phyloP scores from a whole-genome alignment of 2,329 filamentous ascomycete species.

The Saccharata proteae region DNA sequence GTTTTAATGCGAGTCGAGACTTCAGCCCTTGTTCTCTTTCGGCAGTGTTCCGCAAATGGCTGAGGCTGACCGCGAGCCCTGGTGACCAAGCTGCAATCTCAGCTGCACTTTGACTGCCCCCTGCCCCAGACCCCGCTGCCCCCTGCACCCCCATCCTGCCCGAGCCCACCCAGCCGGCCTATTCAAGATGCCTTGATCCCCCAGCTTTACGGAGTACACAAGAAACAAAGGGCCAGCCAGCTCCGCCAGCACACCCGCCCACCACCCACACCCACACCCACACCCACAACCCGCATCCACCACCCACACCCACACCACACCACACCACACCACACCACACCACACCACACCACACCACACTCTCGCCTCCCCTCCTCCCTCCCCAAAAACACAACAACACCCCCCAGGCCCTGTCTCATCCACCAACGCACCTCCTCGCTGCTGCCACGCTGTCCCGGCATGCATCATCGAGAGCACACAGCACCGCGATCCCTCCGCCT shows the following conservation, averaged over 20 bases:
- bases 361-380: constrained; percentile 4
- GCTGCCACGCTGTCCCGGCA: constrained; percentile 9
- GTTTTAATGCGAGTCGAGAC: too few relatives aligned
- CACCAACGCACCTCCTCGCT: too few relatives aligned
- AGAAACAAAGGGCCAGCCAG: too few relatives aligned
- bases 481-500: constrained; percentile 6
- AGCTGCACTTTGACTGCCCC: constrained; percentile 4
- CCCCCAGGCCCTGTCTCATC: constrained; percentile 6
- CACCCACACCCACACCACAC: constrained; percentile 5
- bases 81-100: too few relatives aligned
- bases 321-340: constrained; percentile 1
- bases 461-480: constrained; percentile 7
- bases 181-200: not conserved
- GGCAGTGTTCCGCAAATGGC: too few relatives aligned
- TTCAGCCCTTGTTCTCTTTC: too few relatives aligned
- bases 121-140: constrained; percentile 4
- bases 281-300: constrained; percentile 5
- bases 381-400: constrained; percentile 2
- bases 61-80: too few relatives aligned
- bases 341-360: constrained; percentile 3
- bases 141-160: constrained; percentile 1
- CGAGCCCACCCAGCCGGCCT: constrained; percentile 1
- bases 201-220: not conserved
- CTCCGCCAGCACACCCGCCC: constrained; percentile 1
- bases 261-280: constrained; percentile 7